phyloP scores from a whole-genome alignment of 2,329 filamentous ascomycete species.

The Parasarocladium wereldwijsianum region DNA sequence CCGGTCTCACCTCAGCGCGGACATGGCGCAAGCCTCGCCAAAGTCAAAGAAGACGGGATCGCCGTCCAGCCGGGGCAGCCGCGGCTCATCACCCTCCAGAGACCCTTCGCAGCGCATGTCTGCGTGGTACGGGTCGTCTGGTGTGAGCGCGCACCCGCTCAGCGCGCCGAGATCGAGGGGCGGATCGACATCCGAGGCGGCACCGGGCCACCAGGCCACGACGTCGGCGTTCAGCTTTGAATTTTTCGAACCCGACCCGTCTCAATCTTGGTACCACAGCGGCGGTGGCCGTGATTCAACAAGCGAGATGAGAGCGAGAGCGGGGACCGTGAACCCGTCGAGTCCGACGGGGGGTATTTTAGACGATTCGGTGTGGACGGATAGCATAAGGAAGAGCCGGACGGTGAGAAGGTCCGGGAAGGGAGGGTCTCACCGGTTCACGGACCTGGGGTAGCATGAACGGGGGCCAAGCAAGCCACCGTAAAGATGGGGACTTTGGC shows the following conservation, averaged over 20 bases:
- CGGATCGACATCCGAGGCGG: slow-evolving; percentile 24
- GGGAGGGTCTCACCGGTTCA: slow-evolving; percentile 18
- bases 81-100: not conserved
- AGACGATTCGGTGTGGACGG: slow-evolving; percentile 83
- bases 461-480: no score
- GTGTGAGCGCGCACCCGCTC: slow-evolving; percentile 30
- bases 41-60: not conserved
- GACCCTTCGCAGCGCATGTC: not conserved
- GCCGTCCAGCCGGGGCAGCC: not conserved
- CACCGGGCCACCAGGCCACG: slow-evolving; percentile 17
- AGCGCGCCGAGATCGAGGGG: slow-evolving; percentile 40
- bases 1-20: slow-evolving; percentile 6
- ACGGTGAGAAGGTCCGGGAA: slow-evolving; percentile 41
- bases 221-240: slow-evolving; percentile 47
- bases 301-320: slow-evolving; percentile 39
- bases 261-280: no score
- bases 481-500: no score
- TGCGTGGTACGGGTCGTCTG: slow-evolving; percentile 5
- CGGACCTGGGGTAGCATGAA: slow-evolving; percentile 14
- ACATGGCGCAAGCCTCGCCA: slow-evolving; percentile 1
- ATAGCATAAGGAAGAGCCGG: slow-evolving; percentile 79
- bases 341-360: slow-evolving; percentile 53
- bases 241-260: slow-evolving; percentile 28
- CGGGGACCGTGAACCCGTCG: slow-evolving; percentile 56
- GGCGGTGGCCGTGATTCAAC: no score